These are phyloP conservation scores for Diplodia intermedia DNA, from an alignment of 2,329 filamentous ascomycete species.

Conservation along the genomic window DNA sequence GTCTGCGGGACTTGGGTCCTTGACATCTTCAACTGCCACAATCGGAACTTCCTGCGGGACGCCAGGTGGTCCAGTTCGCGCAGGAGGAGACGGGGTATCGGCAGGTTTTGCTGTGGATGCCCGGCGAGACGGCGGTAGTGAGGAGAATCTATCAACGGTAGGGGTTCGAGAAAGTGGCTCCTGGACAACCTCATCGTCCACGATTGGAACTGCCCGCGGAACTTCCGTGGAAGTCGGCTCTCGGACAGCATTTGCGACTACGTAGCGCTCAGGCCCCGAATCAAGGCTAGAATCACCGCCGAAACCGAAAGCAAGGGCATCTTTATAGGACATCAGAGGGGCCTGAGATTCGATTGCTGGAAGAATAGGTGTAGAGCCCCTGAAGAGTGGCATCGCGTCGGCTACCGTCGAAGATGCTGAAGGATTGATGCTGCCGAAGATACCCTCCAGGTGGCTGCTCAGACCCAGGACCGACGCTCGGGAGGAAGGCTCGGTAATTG, in stretches of 20 bases:
- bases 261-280: neutral
- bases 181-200: neutral
- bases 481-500: neutral
- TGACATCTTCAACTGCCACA: neutral
- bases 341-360: neutral
- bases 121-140: neutral
- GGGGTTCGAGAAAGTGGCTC: neutral
- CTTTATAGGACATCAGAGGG: neutral
- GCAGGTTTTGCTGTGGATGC: conserved; percentile 8
- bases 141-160: neutral
- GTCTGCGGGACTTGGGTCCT: no score
- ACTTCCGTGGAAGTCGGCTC: conserved; percentile 10
- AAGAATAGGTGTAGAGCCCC: neutral
- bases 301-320: neutral
- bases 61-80: neutral
- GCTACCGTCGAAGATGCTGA: neutral
- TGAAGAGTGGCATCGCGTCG: neutral
- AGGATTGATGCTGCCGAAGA: conserved; percentile 4
- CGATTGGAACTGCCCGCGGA: neutral
- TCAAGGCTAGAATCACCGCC: neutral
- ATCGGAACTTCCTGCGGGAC: neutral
- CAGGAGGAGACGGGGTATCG: neutral
- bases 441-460: neutral
- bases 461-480: neutral
- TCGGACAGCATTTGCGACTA: conserved; percentile 12